phyloP scores from a whole-genome alignment of 1,284 basidiomycete genomes.

The Pseudozyma thailandica region DNA sequence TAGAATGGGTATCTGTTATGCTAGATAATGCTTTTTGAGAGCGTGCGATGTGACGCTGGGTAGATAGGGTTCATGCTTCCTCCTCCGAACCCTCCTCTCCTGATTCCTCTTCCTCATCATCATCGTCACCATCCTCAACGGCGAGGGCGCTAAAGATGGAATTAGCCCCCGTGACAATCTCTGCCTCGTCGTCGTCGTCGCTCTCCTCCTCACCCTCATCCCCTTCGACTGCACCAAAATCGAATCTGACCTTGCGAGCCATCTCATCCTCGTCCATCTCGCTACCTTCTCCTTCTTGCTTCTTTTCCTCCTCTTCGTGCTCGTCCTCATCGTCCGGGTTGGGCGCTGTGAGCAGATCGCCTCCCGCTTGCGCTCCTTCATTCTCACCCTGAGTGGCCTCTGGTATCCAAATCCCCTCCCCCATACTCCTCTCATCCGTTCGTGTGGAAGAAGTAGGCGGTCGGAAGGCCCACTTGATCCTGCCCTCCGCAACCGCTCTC shows the following conservation, averaged over 20 bases:
- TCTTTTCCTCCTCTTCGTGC: conserved; percentile 22
- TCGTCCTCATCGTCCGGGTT: conserved; percentile 38
- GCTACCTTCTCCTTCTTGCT: conserved; percentile 4
- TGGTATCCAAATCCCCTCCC: conserved; percentile 41
- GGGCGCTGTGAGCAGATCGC: conserved; percentile 30
- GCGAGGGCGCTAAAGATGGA: conserved; percentile 42
- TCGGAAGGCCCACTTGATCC: conserved; percentile 80
- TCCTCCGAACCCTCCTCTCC: conserved; percentile 13
- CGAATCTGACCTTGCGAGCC: conserved; percentile 31
- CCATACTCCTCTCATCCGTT: not conserved
- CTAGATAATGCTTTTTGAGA: too few relatives aligned
- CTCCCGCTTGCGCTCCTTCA: not conserved
- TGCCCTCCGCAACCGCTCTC: conserved; percentile 78
- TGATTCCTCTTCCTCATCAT: conserved; percentile 22
- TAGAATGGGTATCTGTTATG: too few relatives aligned
- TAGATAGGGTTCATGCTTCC: not conserved
- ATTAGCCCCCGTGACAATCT: conserved; percentile 11
- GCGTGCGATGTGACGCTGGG: too few relatives aligned
- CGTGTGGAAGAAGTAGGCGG: conserved; percentile 15
- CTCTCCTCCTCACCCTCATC: conserved; percentile 20
- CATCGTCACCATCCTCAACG: conserved; percentile 39
- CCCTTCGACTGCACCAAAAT: conserved; percentile 23
- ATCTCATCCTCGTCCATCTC: conserved; percentile 20
- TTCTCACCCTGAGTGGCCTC: not conserved
- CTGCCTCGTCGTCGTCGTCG: conserved; percentile 1